A percentile compares a stretch with the other conserved stretches of the same genome.
Evolutionary conservation across 106 monocot genomes (phyloP).

Genomic region (Acorus calamus): DNA sequence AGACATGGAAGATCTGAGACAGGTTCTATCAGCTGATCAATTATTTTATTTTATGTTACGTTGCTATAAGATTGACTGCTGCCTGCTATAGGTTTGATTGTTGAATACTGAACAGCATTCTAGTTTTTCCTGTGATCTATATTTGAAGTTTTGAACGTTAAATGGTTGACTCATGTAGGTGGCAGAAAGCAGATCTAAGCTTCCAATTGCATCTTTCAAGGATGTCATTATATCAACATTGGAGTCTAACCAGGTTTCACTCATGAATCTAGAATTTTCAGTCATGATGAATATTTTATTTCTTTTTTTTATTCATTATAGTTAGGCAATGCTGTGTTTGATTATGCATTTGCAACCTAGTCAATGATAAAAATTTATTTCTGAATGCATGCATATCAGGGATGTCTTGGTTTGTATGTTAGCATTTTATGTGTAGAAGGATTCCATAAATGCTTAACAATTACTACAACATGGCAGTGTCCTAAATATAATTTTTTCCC

Average conservation of each 20-base stretch:
- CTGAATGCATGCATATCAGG: too few relatives aligned
- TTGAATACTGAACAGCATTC: background rate
- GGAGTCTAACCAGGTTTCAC: constrained; percentile 68
- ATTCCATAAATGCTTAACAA: too few relatives aligned
- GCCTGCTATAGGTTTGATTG: too few relatives aligned
- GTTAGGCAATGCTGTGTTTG: too few relatives aligned
- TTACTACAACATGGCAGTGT: too few relatives aligned
- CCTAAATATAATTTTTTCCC: too few relatives aligned
- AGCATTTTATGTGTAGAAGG: too few relatives aligned
- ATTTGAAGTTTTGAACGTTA: background rate
- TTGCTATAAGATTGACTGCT: too few relatives aligned
- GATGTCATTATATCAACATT: constrained; percentile 65
- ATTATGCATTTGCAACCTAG: too few relatives aligned
- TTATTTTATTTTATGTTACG: too few relatives aligned
- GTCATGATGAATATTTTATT: background rate
- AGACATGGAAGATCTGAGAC: constrained; percentile 33
- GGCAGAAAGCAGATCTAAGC: constrained; percentile 51
- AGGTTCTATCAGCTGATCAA: constrained; percentile 28
- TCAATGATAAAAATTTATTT: too few relatives aligned
- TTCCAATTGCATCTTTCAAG: constrained; percentile 83
- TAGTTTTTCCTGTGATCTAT: background rate
- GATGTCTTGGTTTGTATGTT: too few relatives aligned
- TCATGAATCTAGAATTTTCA: background rate
- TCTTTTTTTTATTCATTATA: background rate
- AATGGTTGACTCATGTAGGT: constrained; percentile 27